Percentiles rank a stretch among this genome's conserved stretches.
Evolutionary conservation across 305 asterid genomes (phyloP).

Genomic region (Ajuga reptans): DNA sequence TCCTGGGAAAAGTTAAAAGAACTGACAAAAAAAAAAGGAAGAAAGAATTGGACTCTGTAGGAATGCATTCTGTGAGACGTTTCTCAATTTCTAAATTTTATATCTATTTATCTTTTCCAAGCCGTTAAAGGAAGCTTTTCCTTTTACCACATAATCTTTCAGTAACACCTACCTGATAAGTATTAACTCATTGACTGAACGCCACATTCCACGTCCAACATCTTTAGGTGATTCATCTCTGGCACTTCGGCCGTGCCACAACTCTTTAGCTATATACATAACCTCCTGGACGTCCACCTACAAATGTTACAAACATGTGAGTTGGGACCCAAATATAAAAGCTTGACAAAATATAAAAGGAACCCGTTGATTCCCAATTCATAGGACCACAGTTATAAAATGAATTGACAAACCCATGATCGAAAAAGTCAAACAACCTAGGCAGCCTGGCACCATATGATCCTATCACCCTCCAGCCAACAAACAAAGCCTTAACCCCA

Average conservation of each 20-base stretch:
- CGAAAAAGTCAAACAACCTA: too few species aligned
- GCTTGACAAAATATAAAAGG: too few species aligned
- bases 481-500: too few species aligned
- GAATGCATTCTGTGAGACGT: too few species aligned
- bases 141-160: not conserved
- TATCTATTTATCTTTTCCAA: not conserved
- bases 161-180: constrained; percentile 58
- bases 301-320: constrained; percentile 17
- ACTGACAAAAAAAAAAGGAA: too few species aligned
- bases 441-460: too few species aligned
- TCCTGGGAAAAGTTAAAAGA: too few species aligned
- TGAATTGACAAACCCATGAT: too few species aligned
- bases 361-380: too few species aligned
- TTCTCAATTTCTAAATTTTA: not conserved
- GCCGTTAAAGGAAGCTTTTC: constrained; percentile 1
- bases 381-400: too few species aligned
- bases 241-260: constrained; percentile 96
- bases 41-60: too few species aligned
- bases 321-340: not conserved
- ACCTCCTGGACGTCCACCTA: constrained; percentile 94
- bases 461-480: too few species aligned
- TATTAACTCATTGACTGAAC: constrained; percentile 76
- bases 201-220: constrained; percentile 98
- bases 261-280: constrained; percentile 73
- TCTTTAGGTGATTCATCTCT: constrained; percentile 67